A percentile compares a stretch with the other conserved stretches of the same genome.
These are phyloP conservation scores for Blastobotrys persicus DNA, from an alignment of 1,139 yeast species.

Conservation along the genomic window DNA sequence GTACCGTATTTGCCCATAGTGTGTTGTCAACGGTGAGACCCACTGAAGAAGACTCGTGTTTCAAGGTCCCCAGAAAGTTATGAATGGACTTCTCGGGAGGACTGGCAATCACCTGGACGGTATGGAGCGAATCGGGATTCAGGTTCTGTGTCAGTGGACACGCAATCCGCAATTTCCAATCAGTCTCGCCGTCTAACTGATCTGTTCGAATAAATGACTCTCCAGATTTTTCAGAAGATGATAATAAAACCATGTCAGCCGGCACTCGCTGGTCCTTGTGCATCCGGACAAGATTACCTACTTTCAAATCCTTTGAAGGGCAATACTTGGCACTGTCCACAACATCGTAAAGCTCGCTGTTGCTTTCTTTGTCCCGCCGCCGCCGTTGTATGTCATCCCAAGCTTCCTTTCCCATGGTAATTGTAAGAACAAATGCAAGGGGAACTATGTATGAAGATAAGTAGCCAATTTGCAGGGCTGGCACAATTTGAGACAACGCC, in stretches of 20 bases:
- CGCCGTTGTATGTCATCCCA: conserved; percentile 90
- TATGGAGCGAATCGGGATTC: conserved; percentile 44
- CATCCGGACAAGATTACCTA: conserved; percentile 82
- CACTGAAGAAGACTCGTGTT: conserved; percentile 46
- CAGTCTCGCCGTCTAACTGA: conserved; percentile 98
- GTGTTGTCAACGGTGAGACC: conserved; percentile 88
- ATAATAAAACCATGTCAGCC: conserved; percentile 84
- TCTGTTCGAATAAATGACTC: conserved; percentile 95
- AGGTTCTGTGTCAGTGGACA: conserved; percentile 65
- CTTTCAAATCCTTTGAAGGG: conserved; percentile 65
- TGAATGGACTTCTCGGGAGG: conserved; percentile 85
- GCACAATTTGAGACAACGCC: conserved; percentile 91
- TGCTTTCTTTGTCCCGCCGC: conserved; percentile 85
- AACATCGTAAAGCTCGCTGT: conserved; percentile 76
- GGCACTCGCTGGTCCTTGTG: conserved; percentile 87
- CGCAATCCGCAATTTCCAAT: conserved; percentile 86
- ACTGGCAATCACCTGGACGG: conserved; percentile 61
- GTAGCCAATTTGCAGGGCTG: conserved; percentile 88
- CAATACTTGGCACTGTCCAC: conserved; percentile 46
- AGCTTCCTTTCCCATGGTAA: conserved; percentile 95
- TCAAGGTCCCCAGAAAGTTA: conserved; percentile 69
- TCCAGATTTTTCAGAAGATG: conserved; percentile 76
- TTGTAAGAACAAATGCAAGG: conserved; percentile 82
- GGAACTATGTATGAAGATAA: conserved; percentile 92
- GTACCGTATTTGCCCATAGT: conserved; percentile 95